These are phyloP conservation scores for Solidago caesia DNA, from an alignment of 129 eudicot species.

Conservation along the genomic window DNA sequence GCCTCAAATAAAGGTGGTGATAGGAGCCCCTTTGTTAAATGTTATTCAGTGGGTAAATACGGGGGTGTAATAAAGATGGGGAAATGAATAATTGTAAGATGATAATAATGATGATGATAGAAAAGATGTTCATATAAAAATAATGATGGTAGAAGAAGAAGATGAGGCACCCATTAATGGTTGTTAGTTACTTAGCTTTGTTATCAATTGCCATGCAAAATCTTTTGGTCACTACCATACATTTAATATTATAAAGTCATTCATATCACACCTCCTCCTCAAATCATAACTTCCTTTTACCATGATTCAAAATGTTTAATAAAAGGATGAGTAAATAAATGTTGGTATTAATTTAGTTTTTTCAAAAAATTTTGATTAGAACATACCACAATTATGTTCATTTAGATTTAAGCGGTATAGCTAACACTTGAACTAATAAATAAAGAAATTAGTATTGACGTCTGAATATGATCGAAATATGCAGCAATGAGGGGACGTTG, in stretches of 20 bases:
- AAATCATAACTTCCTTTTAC: slow-evolving; percentile 33
- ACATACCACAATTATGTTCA: too few species aligned
- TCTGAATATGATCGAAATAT: too few species aligned
- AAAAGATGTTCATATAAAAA: slow-evolving; percentile 13
- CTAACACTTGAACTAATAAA: too few species aligned
- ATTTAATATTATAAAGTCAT: slow-evolving; percentile 26
- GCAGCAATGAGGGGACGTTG: too few species aligned
- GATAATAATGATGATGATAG: slow-evolving; percentile 1
- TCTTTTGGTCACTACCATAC: slow-evolving; percentile 48
- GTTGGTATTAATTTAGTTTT: too few species aligned
- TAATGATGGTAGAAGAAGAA: slow-evolving; percentile 32
- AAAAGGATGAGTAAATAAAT: neutral
- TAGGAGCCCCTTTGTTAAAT: neutral
- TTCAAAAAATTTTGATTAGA: too few species aligned
- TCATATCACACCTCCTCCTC: slow-evolving; percentile 27
- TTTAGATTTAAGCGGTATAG: too few species aligned
- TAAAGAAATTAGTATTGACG: too few species aligned
- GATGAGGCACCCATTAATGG: slow-evolving; percentile 37
- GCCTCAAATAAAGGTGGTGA: too few species aligned
- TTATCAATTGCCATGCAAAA: slow-evolving; percentile 42
- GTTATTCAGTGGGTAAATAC: slow-evolving; percentile 27
- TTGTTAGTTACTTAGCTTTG: slow-evolving; percentile 37
- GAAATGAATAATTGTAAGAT: slow-evolving; percentile 25
- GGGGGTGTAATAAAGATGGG: slow-evolving; percentile 21
- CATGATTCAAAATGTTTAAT: neutral